Conservation (phyloP, 176 grass and related monocot species). For the Pharus latifolius region DNA sequence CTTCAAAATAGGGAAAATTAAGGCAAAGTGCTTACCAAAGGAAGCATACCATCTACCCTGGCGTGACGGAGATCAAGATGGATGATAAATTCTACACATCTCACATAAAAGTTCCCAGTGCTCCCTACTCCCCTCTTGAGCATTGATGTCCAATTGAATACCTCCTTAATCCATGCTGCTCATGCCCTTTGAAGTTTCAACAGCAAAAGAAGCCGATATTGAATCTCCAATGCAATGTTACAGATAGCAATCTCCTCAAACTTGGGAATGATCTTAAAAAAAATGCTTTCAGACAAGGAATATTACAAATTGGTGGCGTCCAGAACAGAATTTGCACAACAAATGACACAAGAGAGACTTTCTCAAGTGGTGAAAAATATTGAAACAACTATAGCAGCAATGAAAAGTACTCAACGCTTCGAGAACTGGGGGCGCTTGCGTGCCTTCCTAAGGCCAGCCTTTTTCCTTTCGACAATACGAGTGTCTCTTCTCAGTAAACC, state of each 20-base stretch:
- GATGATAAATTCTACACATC: too few species aligned
- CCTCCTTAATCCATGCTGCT: too few species aligned
- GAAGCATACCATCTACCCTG: too few species aligned
- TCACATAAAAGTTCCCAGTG: too few species aligned
- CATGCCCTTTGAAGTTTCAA: too few species aligned
- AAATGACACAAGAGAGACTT: not conserved
- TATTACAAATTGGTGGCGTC: slow-evolving; percentile 24
- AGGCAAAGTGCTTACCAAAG: too few species aligned
- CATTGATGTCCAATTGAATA: too few species aligned
- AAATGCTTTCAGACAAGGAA: slow-evolving; percentile 21
- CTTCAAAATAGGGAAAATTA: too few species aligned
- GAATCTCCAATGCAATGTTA: too few species aligned
- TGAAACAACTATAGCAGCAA: slow-evolving; percentile 12
- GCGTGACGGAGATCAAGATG: too few species aligned
- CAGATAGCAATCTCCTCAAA: not conserved
- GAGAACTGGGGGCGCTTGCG: slow-evolving; percentile 87
- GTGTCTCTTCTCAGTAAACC: slow-evolving; percentile 88
- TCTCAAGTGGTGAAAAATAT: slow-evolving; percentile 3
- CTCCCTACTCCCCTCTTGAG: too few species aligned
- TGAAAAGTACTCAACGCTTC: slow-evolving; percentile 57
- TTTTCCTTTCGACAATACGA: slow-evolving; percentile 97
- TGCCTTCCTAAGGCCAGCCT: slow-evolving; percentile 87
- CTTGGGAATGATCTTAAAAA: not conserved
- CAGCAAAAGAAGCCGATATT: too few species aligned
- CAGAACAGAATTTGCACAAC: slow-evolving; percentile 23